Evolutionary conservation across 805 yeast genomes (phyloP).

Genomic region (Yarrowia bubula): DNA sequence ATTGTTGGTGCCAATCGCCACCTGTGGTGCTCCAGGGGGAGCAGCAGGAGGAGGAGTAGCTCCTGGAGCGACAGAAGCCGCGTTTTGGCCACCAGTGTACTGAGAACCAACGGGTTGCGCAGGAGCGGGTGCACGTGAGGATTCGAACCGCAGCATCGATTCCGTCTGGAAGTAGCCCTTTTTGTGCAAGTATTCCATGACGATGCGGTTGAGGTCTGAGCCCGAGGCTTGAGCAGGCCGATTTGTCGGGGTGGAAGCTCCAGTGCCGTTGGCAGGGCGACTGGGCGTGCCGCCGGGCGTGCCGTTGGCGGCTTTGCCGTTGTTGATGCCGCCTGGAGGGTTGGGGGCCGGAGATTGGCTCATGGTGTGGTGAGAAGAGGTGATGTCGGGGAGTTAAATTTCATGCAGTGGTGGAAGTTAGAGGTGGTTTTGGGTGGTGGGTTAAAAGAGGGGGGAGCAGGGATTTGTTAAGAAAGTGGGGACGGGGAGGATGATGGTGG

Average conservation of each 20-base stretch:
- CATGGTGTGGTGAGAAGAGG: neutral
- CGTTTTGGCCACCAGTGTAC: constrained; percentile 31
- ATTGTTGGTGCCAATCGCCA: constrained; percentile 39
- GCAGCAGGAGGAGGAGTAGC: constrained; percentile 28
- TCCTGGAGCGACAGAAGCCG: constrained; percentile 21
- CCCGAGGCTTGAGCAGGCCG: constrained; percentile 29
- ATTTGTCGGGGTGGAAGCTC: constrained; percentile 14
- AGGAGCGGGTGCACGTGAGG: constrained; percentile 40
- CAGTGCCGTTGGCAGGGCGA: constrained; percentile 20
- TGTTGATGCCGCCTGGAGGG: constrained; percentile 19
- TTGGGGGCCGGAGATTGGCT: constrained; percentile 26
- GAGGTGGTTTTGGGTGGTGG: no score
- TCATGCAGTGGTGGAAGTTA: neutral
- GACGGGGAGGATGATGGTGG: no score
- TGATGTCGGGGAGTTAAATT: constrained; percentile 3
- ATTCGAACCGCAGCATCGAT: constrained; percentile 85
- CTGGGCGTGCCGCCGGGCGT: constrained; percentile 23
- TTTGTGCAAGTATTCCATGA: constrained; percentile 85
- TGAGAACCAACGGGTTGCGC: constrained; percentile 30
- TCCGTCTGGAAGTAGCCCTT: constrained; percentile 95
- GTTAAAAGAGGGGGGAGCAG: neutral
- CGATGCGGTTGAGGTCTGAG: constrained; percentile 87
- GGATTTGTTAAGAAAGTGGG: neutral
- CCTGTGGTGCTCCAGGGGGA: constrained; percentile 25
- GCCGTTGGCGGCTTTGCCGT: constrained; percentile 14